Conservation (phyloP, 805 yeast genomes). For the Nakazawaea ernobii region DNA sequence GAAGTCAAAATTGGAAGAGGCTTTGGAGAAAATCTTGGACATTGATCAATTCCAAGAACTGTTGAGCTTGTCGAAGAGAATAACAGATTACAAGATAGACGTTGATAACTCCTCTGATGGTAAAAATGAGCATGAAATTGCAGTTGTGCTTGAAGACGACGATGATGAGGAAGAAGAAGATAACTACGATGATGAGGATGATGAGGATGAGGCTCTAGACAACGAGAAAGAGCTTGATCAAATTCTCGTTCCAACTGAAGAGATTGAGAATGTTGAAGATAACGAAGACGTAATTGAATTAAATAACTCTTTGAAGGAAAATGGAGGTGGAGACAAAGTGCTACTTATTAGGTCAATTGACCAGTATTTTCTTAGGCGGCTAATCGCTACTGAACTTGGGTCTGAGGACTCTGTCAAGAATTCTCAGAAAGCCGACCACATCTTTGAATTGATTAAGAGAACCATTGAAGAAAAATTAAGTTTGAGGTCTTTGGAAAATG, state of each 20-base stretch:
- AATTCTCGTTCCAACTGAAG: conserved; percentile 22
- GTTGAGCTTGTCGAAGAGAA: conserved; percentile 34
- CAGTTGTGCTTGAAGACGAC: conserved; percentile 40
- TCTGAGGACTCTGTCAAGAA: conserved; percentile 32
- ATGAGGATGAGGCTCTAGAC: conserved; percentile 15
- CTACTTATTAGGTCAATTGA: conserved; percentile 21
- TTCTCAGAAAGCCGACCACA: conserved; percentile 30
- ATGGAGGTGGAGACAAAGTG: conserved; percentile 19
- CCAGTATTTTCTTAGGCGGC: conserved; percentile 48
- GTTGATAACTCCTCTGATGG: conserved; percentile 14
- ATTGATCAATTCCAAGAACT: conserved; percentile 43
- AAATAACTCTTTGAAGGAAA: conserved; percentile 19
- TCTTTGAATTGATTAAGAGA: conserved; percentile 35
- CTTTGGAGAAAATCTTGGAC: conserved; percentile 35
- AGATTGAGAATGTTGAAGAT: conserved; percentile 12
- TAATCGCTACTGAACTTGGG: conserved; percentile 29
- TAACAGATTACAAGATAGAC: conserved; percentile 41
- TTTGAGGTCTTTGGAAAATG: conserved; percentile 43
- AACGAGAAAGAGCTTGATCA: conserved; percentile 22
- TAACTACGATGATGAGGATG: conserved; percentile 25
- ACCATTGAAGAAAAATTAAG: conserved; percentile 21
- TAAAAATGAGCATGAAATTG: conserved; percentile 31
- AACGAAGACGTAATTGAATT: conserved; percentile 24
- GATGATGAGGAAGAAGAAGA: conserved; percentile 32
- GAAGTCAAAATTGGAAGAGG: conserved; percentile 44